Evolutionary conservation across 2,329 filamentous ascomycete genomes (phyloP).

Genomic region (Trichoderma aggressivum): DNA sequence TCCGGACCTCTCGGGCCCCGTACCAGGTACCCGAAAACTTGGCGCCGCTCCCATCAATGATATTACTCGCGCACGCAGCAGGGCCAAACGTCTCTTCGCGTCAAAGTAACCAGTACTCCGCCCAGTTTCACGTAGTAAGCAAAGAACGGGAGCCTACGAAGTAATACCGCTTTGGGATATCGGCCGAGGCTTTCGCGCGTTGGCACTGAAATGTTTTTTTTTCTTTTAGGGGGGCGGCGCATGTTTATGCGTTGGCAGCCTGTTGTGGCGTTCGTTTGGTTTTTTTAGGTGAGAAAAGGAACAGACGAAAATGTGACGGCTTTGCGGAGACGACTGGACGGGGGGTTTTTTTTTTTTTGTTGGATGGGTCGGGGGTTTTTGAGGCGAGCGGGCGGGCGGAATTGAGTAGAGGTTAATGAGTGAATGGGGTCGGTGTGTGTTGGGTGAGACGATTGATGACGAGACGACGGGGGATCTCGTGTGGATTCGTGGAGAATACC

Average conservation of each 20-base stretch:
- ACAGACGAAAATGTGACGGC: background rate
- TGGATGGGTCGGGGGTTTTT: background rate
- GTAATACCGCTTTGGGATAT: background rate
- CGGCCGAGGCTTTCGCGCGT: background rate
- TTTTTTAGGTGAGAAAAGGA: background rate
- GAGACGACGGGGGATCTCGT: background rate
- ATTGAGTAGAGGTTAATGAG: background rate
- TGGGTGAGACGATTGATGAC: background rate
- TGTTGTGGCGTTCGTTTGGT: background rate
- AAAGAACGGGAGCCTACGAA: background rate
- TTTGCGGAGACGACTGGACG: background rate
- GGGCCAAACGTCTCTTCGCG: background rate
- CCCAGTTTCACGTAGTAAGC: background rate
- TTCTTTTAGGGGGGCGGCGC: background rate
- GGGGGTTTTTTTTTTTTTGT: background rate
- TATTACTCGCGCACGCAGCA: background rate
- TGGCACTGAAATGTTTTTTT: background rate
- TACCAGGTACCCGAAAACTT: background rate
- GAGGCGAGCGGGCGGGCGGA: background rate
- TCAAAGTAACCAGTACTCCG: background rate
- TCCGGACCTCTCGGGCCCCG: background rate
- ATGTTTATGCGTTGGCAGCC: background rate
- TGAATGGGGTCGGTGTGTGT: background rate
- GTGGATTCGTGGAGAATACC: background rate
- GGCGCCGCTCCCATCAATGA: background rate